Base-by-base conservation (phyloP, 2,329 filamentous ascomycete species). In the Neofusicoccum laricinum region DNA sequence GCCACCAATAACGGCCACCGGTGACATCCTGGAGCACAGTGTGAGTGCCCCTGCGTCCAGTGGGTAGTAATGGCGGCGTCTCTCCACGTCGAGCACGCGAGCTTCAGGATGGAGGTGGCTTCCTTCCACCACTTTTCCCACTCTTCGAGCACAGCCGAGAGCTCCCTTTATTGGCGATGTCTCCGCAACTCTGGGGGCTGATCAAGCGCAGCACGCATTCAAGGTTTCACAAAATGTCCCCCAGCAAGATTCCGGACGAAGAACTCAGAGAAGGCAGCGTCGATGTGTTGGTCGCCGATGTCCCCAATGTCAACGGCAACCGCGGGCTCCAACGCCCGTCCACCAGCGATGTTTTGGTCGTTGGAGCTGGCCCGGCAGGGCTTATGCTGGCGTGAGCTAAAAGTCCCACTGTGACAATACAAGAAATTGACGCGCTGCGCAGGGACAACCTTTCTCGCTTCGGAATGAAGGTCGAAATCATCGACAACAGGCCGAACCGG, bases 401-500 rank as follows among this genome's bases (percentile, higher is more conserved):
- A 72, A 32, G 14, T 15, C 36, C 4, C 1, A 38, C 36, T 36
- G 3, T 38, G 11, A 15, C 70, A 45, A 10, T 30, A 30, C 14
- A 14, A 14, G 30, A 36, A n/a, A 63, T 70, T 36, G 65, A 45
- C 12, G 15, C 1, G 5, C 6, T 32, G 36, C 7, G 21, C 68
- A 85, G 82, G 14, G 80, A 81, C 38, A 83, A 85, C 68, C 79
- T 92, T 40, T 84, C 85, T 17, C 83, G 88, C 8, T 90, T 86
- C 70, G 89, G 89, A 14, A 85, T 91, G 70, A 85, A 86, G 63
- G 83, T 86, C 2, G 82, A 84, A 45, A 82, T 92, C 49, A 80
- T 92, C 55, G 90, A 92, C 77, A 88, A 92, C 72, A 80, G 89
- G 67, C 80, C 85, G 38, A 85, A 90, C 69, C 86, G 86, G 70